These are phyloP conservation scores for Cocos nucifera DNA, from an alignment of 176 grass and related monocot genomes.

Conservation along the genomic window DNA sequence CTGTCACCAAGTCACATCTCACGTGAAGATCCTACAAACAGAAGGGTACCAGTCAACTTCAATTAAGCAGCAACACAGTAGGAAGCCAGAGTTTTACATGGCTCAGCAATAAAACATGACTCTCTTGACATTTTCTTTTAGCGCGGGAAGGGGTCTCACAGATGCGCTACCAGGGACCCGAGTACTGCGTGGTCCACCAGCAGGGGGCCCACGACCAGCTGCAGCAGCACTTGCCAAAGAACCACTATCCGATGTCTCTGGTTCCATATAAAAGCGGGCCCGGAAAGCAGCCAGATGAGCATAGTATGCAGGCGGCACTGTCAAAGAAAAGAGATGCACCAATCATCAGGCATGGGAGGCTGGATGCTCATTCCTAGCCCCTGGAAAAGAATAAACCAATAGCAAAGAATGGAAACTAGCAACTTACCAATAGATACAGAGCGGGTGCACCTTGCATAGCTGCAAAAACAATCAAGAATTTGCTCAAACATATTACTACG, in stretches of 20 bases:
- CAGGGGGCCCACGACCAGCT: not conserved
- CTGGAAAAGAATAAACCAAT: too few relatives aligned
- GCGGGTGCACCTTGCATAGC: constrained; percentile 11
- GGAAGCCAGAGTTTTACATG: too few relatives aligned
- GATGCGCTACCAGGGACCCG: not conserved
- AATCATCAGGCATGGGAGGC: not conserved
- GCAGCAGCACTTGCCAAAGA: constrained; percentile 4
- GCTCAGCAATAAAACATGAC: constrained; percentile 19
- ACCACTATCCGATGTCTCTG: constrained; percentile 10
- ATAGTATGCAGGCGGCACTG: constrained; percentile 13
- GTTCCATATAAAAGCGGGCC: constrained; percentile 20
- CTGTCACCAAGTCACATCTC: too few relatives aligned
- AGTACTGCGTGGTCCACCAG: not conserved
- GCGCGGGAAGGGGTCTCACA: constrained; percentile 1
- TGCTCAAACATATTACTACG: too few relatives aligned
- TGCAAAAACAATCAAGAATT: not conserved
- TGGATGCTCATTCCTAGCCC: too few relatives aligned
- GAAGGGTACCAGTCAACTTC: too few relatives aligned
- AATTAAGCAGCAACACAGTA: too few relatives aligned
- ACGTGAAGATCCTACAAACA: too few relatives aligned
- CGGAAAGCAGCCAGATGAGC: constrained; percentile 13
- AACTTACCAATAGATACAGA: constrained; percentile 13
- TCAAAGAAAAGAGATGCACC: not conserved
- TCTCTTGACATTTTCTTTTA: constrained; percentile 17
- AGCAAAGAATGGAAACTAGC: too few relatives aligned